These are phyloP conservation scores for Basipetospora sp. DNA, from an alignment of 2,329 filamentous ascomycete species.

Conservation along the genomic window DNA sequence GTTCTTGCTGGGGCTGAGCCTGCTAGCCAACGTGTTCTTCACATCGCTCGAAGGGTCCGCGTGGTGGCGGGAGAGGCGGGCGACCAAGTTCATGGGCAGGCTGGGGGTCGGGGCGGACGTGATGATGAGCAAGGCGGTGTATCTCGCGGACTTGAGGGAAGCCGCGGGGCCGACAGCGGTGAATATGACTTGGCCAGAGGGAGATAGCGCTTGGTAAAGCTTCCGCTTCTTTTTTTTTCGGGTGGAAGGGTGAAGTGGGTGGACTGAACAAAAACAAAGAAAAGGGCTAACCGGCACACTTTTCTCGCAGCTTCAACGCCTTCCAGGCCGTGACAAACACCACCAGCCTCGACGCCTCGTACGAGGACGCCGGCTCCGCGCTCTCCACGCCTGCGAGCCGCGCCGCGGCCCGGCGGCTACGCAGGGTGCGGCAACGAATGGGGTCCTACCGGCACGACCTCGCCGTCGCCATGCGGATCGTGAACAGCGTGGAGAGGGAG, in stretches of 20 bases:
- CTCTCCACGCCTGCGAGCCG: slow-evolving; percentile 34
- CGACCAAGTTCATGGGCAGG: slow-evolving; percentile 64
- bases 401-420: slow-evolving; percentile 49
- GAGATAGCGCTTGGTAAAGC: slow-evolving; percentile 38
- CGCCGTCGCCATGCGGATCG: slow-evolving; percentile 73
- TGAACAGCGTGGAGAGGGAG: slow-evolving; percentile 79
- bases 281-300: too few species aligned
- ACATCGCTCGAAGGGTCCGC: slow-evolving; percentile 56
- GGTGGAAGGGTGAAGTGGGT: too few species aligned
- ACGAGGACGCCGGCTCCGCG: slow-evolving; percentile 34
- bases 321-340: slow-evolving; percentile 45
- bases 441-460: slow-evolving; percentile 79
- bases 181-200: slow-evolving; percentile 22
- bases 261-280: too few species aligned
- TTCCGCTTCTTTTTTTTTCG: slow-evolving; percentile 1
- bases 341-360: slow-evolving; percentile 42
- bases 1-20: slow-evolving; percentile 50
- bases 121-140: slow-evolving; percentile 74
- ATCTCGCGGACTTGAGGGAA: slow-evolving; percentile 65
- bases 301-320: slow-evolving; percentile 35
- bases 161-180: slow-evolving; percentile 28
- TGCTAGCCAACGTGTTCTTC: slow-evolving; percentile 58
- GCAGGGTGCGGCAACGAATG: slow-evolving; percentile 67
- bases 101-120: slow-evolving; percentile 66
- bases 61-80: slow-evolving; percentile 78